Conservation (phyloP, 2,329 filamentous ascomycete species). For the Monosporascus ibericus region DNA sequence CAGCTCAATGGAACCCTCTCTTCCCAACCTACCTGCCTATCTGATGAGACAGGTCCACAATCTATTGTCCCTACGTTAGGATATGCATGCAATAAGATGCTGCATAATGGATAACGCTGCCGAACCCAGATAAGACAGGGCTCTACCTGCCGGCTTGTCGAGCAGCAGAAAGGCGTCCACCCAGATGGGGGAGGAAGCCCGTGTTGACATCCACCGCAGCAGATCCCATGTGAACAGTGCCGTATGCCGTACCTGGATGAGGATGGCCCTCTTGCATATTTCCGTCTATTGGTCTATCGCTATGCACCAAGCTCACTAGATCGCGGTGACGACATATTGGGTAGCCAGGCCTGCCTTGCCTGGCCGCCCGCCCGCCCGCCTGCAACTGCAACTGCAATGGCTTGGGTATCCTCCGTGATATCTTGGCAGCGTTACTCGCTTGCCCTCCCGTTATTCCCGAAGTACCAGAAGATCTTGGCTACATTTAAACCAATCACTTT, state of each 20-base stretch:
- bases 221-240: background rate
- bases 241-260: too few species aligned
- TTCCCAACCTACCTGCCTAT: background rate
- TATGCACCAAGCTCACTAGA: background rate
- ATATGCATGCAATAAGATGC: too few species aligned
- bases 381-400: background rate
- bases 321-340: background rate
- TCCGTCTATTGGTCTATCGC: background rate
- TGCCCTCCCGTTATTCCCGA: conserved; percentile 17
- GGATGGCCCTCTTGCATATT: background rate
- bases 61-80: background rate
- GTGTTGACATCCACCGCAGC: too few species aligned
- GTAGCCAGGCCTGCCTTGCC: background rate
- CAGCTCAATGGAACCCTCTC: background rate
- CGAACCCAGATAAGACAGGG: too few species aligned
- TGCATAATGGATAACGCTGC: too few species aligned
- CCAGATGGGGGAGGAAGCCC: too few species aligned
- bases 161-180: background rate
- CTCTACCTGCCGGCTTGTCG: background rate
- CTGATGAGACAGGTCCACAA: background rate
- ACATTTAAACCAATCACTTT: conserved; percentile 15
- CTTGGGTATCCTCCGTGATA: background rate
- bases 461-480: conserved; percentile 25
- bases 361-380: background rate
- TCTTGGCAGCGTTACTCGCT: background rate